Conservation (phyloP, 257 asterid genomes). For the Solanum clarkiae region DNA sequence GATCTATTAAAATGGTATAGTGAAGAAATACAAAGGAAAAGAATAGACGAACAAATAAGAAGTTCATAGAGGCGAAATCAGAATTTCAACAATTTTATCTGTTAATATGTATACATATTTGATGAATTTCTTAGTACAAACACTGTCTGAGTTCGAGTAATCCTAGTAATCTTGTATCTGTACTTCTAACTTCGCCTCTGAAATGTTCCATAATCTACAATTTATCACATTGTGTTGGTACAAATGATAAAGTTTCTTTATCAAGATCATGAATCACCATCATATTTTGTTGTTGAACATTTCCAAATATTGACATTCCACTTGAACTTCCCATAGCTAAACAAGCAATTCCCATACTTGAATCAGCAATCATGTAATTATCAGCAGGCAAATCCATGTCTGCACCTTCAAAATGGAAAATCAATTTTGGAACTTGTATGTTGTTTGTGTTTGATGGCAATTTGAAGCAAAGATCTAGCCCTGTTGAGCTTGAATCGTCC, state of each 20-base stretch:
- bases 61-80: no score
- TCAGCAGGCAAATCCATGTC: slow-evolving; percentile 72
- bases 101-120: no score
- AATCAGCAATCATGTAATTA: slow-evolving; percentile 56
- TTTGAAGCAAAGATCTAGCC: slow-evolving; percentile 61
- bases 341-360: slow-evolving; percentile 49
- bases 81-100: no score
- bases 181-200: background rate
- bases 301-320: slow-evolving; percentile 82
- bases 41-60: no score
- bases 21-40: no score
- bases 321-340: slow-evolving; percentile 73
- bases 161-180: background rate
- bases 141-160: no score
- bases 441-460: slow-evolving; percentile 21
- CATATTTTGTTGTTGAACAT: slow-evolving; percentile 73
- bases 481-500: slow-evolving; percentile 31
- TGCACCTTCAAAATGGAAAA: slow-evolving; percentile 49
- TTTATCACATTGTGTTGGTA: slow-evolving; percentile 25
- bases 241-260: slow-evolving; percentile 51
- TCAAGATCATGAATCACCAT: slow-evolving; percentile 61
- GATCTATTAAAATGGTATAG: no score
- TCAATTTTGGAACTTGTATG: slow-evolving; percentile 48
- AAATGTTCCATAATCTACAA: background rate
- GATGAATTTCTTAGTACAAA: no score